phyloP scores from a whole-genome alignment of 1,139 yeast species.

The Blastobotrys elegans region DNA sequence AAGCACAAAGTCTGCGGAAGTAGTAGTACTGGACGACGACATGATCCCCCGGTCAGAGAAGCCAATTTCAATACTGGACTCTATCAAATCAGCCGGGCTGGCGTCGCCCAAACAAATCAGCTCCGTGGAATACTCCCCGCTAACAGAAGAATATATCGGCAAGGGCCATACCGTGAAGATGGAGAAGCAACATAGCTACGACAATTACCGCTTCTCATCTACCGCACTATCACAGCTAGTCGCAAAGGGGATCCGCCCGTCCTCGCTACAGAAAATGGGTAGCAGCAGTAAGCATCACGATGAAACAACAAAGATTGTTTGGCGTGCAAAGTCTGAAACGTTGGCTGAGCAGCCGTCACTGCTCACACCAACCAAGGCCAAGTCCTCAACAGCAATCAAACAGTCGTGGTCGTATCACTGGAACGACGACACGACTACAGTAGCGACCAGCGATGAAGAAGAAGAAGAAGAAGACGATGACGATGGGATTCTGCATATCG shows the following conservation, averaged over 20 bases:
- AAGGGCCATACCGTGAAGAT: not conserved
- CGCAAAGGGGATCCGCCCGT: slow-evolving; percentile 9
- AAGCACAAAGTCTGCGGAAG: not conserved
- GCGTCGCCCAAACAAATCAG: not conserved
- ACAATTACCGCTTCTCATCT: slow-evolving; percentile 11
- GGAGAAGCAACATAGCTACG: slow-evolving; percentile 11
- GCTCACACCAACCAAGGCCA: not conserved
- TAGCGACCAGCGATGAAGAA: not conserved
- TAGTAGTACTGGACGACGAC: not conserved
- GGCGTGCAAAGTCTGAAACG: not conserved
- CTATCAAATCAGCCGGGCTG: slow-evolving; percentile 2
- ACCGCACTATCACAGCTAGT: slow-evolving; percentile 13
- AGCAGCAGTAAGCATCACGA: not conserved
- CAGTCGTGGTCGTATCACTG: not conserved
- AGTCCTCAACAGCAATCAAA: not conserved
- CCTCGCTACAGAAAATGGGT: slow-evolving; percentile 1
- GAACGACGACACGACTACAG: slow-evolving; percentile 10
- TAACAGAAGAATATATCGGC: slow-evolving; percentile 6
- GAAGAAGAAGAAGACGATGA: slow-evolving; percentile 4
- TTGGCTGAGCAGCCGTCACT: not conserved
- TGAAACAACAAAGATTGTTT: not conserved
- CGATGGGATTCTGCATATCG: slow-evolving; percentile 20
- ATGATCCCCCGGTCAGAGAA: not conserved
- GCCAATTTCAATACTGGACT: not conserved
- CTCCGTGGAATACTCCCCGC: slow-evolving; percentile 5